A percentile compares a stretch with the other conserved stretches of the same genome.
Evolutionary conservation across 345 rosid species (phyloP).

Genomic region (Moringa oleifera): DNA sequence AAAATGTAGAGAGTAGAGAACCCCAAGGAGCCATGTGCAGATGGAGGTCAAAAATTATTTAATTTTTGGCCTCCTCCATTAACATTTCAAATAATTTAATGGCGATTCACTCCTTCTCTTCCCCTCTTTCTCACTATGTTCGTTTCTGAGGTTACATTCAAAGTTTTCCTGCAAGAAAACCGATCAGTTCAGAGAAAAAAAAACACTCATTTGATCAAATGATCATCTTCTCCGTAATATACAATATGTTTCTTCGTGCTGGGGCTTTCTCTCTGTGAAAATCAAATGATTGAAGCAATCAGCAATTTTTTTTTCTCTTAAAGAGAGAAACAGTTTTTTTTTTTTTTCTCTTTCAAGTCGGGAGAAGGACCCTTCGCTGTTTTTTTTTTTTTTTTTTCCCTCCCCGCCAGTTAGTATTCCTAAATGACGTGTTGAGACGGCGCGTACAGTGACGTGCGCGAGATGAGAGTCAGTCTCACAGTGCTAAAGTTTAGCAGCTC

Average conservation of each 20-base stretch:
- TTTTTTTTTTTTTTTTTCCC: constrained; percentile 7
- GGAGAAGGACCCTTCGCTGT: too few species aligned
- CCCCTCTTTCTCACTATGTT: constrained; percentile 4
- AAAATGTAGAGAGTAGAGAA: constrained; percentile 28
- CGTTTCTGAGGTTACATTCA: constrained; percentile 21
- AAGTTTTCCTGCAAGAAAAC: constrained; percentile 7
- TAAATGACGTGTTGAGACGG: constrained; percentile 31
- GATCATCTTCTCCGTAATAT: background rate
- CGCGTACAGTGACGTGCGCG: constrained; percentile 22
- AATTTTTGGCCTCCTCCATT: constrained; percentile 23
- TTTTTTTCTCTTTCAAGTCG: constrained; percentile 9
- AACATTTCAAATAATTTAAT: constrained; percentile 12
- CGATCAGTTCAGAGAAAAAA: background rate
- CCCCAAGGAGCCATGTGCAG: constrained; percentile 54
- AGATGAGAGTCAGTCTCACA: too few species aligned
- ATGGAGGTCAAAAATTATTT: constrained; percentile 58
- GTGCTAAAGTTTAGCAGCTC: too few species aligned
- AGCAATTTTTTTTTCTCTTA: background rate
- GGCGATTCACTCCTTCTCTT: constrained; percentile 14
- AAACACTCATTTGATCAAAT: background rate
- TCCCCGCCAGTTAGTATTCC: constrained; percentile 37
- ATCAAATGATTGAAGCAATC: background rate
- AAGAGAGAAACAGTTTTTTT: background rate
- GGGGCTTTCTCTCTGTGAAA: too few species aligned
- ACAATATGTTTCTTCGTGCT: too few species aligned